These are phyloP conservation scores for Pholiota adiposa DNA, from an alignment of 1,284 basidiomycete species.

Conservation along the genomic window DNA sequence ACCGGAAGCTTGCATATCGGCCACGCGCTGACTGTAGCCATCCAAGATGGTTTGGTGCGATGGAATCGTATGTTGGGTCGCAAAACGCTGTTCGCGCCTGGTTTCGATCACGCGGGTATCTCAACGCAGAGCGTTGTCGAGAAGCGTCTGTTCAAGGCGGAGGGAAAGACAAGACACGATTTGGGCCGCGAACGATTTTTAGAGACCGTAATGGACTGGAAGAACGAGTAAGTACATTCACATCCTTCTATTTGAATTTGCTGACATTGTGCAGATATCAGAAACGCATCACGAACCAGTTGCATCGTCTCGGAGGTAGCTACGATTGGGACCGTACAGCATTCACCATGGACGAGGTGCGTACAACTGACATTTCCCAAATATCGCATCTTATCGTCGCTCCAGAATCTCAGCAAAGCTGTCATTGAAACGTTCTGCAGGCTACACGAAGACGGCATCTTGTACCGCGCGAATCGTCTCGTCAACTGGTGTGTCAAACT, in stretches of 20 bases:
- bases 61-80: constrained; percentile 98
- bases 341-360: constrained; percentile 94
- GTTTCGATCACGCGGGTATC: constrained; percentile 98
- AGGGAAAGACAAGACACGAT: constrained; percentile 89
- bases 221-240: constrained; percentile 78
- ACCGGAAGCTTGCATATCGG: constrained; percentile 97
- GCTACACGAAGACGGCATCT: constrained; percentile 90
- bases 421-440: constrained; percentile 93
- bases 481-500: constrained; percentile 99
- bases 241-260: neutral
- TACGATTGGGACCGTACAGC: constrained; percentile 95
- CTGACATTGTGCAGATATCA: constrained; percentile 69
- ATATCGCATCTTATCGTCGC: neutral
- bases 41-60: constrained; percentile 89
- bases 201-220: constrained; percentile 95
- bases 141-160: constrained; percentile 85
- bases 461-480: constrained; percentile 96
- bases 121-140: constrained; percentile 99
- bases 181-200: constrained; percentile 94
- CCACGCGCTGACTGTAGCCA: constrained; percentile 91
- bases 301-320: constrained; percentile 89
- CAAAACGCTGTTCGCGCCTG: constrained; percentile 90
- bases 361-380: neutral
- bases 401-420: constrained; percentile 78
- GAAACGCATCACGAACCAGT: constrained; percentile 87